Percentiles rank a stretch among this genome's conserved stretches.
Conservation (phyloP, 768 basidiomycete genomes). For the Guyanaporus albipodus region DNA sequence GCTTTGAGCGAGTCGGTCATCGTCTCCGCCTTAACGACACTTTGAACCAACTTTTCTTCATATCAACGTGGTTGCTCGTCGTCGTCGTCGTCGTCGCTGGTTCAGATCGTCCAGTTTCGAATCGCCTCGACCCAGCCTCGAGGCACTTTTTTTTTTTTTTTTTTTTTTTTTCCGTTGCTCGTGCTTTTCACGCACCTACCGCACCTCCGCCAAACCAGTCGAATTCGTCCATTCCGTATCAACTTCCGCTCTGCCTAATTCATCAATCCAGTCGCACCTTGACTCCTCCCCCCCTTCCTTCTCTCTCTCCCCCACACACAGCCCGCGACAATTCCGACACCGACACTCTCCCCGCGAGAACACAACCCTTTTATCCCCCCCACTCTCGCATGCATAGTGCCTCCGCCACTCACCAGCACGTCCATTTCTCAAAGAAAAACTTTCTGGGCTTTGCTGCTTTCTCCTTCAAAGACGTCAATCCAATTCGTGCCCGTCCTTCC, state of each 20-base stretch:
- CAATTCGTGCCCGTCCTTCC: constrained; percentile 28
- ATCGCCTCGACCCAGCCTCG: constrained; percentile 27
- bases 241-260: constrained; percentile 30
- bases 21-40: constrained; percentile 25
- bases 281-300: constrained; percentile 25
- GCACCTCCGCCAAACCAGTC: constrained; percentile 29
- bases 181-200: constrained; percentile 35
- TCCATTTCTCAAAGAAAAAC: constrained; percentile 40
- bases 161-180: constrained; percentile 30
- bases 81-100: neutral
- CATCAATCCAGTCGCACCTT: constrained; percentile 26
- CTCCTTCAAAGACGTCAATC: constrained; percentile 35
- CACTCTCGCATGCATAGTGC: constrained; percentile 42
- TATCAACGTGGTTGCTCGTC: neutral
- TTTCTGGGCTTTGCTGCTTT: constrained; percentile 42
- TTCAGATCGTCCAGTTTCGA: constrained; percentile 12
- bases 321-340: constrained; percentile 26
- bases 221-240: constrained; percentile 28
- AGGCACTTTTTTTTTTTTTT: constrained; percentile 26
- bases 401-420: constrained; percentile 34
- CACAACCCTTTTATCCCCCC: constrained; percentile 15
- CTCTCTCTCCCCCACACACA: constrained; percentile 23
- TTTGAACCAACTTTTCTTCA: constrained; percentile 17
- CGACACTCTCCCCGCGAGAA: constrained; percentile 25
- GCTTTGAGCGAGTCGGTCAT: too few relatives aligned